Evolutionary conservation across 176 grass and related monocot genomes (phyloP), one percentile per base, ranked within the genome.

Genomic region (Elaeis guineensis): DNA sequence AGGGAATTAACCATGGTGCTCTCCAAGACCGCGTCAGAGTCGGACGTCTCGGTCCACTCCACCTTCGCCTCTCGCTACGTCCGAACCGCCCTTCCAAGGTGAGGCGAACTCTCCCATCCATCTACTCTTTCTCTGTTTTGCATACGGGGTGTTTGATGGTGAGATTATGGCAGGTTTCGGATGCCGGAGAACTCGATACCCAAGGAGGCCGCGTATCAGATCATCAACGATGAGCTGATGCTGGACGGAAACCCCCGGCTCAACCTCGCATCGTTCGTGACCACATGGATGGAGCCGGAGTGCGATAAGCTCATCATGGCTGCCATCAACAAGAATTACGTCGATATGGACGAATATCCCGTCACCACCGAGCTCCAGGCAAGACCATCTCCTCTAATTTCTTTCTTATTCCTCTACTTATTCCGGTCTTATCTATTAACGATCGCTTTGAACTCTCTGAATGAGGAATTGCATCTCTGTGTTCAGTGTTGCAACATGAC

Each of bases 211-310:
- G 93, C 93, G 25, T 98, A 98, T 72, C 93, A 98, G 81, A 98
- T 92, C 81, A 98, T 98, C 70, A 98, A 86, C 56, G 93, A 98
- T 65, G 93, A 98, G 76, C 88, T 98, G 70, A 98, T 98, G 93
- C 88, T 98, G 15, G 93, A 98, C 75, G 93, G 93, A 26, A 98
- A 98, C 82, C 93, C 93, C 44, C 77, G 93, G 21, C 81, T 98
- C 24, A 98, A 98, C 78, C 76, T 98, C 52, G 93, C 88, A 21
- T 98, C 93, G 6, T 98, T 98, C 67, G 84, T 89, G 44, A 98
- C 93, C 51, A 98, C 93, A 2, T 92, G 93, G 93, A 98, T 98
- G 93, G 93, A 92, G 70, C 93, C 93, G 6, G 93, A 98, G 77
- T 92, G 93, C 71, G 93, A 98, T 79, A 89, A 89, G 81, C 84